Percentiles rank a stretch among this genome's conserved stretches.
phyloP scores from a whole-genome alignment of 1,284 basidiomycete genomes.

The Malassezia arunalokei region DNA sequence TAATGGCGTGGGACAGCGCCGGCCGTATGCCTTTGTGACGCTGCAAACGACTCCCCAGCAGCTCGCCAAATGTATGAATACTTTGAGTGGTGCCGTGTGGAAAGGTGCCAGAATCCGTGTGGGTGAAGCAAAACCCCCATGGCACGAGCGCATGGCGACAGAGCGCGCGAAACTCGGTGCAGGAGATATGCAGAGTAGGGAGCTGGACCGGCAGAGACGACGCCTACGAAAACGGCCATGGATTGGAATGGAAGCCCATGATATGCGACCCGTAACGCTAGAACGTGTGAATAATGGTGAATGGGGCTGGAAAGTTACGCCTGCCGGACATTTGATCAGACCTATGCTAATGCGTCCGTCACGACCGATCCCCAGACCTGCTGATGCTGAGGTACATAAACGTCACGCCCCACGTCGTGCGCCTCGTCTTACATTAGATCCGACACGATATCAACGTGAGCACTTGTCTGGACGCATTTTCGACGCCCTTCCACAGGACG shows the following conservation, averaged over 20 bases:
- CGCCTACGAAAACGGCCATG: constrained; percentile 21
- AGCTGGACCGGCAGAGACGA: constrained; percentile 9
- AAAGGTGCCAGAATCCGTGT: constrained; percentile 36
- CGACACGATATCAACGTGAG: constrained; percentile 32
- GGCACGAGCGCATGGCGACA: constrained; percentile 14
- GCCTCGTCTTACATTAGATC: constrained; percentile 35
- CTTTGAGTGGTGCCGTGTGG: constrained; percentile 36
- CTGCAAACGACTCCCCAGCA: constrained; percentile 22
- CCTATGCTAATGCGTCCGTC: constrained; percentile 36
- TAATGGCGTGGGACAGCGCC: constrained; percentile 21
- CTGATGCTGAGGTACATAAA: neutral
- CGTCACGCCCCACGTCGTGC: constrained; percentile 17
- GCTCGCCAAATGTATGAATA: constrained; percentile 21
- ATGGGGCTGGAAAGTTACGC: constrained; percentile 43
- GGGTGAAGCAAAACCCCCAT: constrained; percentile 27
- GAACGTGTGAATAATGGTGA: constrained; percentile 23
- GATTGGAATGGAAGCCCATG: constrained; percentile 20
- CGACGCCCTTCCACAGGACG: constrained; percentile 14
- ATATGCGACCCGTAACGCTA: constrained; percentile 23
- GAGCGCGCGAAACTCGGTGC: constrained; percentile 1
- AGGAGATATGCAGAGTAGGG: neutral
- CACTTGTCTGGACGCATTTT: constrained; percentile 28
- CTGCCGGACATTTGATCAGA: constrained; percentile 33
- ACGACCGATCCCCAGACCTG: constrained; percentile 25
- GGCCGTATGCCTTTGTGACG: constrained; percentile 28